phyloP scores from a whole-genome alignment of 1,139 yeast species.

The Sugiyamaella novakii region DNA sequence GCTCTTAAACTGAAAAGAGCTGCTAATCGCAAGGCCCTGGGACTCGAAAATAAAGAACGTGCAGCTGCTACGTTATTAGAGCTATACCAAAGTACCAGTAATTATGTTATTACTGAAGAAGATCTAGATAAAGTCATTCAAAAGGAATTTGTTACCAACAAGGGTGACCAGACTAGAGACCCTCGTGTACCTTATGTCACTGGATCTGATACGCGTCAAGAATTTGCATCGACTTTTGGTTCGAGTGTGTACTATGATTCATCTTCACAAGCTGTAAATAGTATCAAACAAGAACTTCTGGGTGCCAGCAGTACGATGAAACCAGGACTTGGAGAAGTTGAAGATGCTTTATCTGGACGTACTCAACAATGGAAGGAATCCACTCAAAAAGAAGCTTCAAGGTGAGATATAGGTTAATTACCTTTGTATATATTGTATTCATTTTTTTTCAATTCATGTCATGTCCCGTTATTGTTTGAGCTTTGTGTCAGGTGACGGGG shows the following conservation, averaged over 20 bases:
- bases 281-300: conserved; percentile 28
- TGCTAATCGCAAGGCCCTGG: conserved; percentile 53
- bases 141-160: conserved; percentile 49
- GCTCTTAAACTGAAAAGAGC: conserved; percentile 54
- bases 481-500: background rate
- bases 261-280: conserved; percentile 15
- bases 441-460: conserved; percentile 5
- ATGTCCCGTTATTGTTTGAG: background rate
- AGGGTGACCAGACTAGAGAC: conserved; percentile 18
- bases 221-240: conserved; percentile 16
- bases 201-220: conserved; percentile 17
- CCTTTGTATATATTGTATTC: conserved; percentile 5
- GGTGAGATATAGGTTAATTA: background rate
- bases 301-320: conserved; percentile 44
- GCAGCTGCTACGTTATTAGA: conserved; percentile 63
- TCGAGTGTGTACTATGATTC: conserved; percentile 19
- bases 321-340: conserved; percentile 54
- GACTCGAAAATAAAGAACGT: conserved; percentile 48
- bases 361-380: conserved; percentile 17
- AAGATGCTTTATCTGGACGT: conserved; percentile 42
- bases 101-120: conserved; percentile 66
- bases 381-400: background rate
- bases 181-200: conserved; percentile 21
- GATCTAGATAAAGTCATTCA: conserved; percentile 60
- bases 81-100: conserved; percentile 69